Conservation (phyloP, 441 rosid genomes). For the Erodium chrysanthum region DNA sequence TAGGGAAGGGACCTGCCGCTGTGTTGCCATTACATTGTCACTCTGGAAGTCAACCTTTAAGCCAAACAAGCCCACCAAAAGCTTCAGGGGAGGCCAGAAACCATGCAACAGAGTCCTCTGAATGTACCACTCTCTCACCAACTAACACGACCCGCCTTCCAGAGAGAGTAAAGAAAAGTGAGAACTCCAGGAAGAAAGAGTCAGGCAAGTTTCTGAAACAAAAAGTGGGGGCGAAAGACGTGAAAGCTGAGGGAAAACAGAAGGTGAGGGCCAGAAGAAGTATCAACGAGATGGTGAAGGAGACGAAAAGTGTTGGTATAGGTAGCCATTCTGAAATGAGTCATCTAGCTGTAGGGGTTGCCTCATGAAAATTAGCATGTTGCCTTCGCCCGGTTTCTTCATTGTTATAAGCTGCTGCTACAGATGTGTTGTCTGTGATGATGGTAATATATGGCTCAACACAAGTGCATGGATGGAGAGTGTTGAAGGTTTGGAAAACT, state of each 20-base stretch:
- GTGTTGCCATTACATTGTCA: neutral
- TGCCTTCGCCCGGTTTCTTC: too few relatives aligned
- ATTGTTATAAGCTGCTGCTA: too few relatives aligned
- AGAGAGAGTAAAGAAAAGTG: constrained; percentile 17
- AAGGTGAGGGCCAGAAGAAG: constrained; percentile 11
- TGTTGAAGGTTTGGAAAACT: neutral
- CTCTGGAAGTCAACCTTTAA: constrained; percentile 1
- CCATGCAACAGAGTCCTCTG: constrained; percentile 18
- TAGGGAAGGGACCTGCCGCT: constrained; percentile 18
- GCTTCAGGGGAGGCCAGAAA: constrained; percentile 15
- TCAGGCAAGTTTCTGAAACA: constrained; percentile 26
- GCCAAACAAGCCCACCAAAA: neutral
- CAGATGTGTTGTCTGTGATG: too few relatives aligned
- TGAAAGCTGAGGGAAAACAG: constrained; percentile 20
- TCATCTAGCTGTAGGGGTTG: constrained; percentile 33
- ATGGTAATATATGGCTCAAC: constrained; percentile 4
- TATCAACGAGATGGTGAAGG: constrained; percentile 13
- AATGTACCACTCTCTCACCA: constrained; percentile 14
- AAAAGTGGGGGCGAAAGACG: constrained; percentile 15
- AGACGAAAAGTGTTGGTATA: constrained; percentile 23
- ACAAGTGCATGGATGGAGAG: neutral
- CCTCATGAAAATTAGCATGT: constrained; percentile 21
- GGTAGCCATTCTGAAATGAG: constrained; percentile 14
- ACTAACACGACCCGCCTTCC: constrained; percentile 9
- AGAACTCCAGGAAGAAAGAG: constrained; percentile 15